These are phyloP conservation scores for Coemansia sp. DNA, from an alignment of 192 early-diverging fungal species.

Conservation along the genomic window DNA sequence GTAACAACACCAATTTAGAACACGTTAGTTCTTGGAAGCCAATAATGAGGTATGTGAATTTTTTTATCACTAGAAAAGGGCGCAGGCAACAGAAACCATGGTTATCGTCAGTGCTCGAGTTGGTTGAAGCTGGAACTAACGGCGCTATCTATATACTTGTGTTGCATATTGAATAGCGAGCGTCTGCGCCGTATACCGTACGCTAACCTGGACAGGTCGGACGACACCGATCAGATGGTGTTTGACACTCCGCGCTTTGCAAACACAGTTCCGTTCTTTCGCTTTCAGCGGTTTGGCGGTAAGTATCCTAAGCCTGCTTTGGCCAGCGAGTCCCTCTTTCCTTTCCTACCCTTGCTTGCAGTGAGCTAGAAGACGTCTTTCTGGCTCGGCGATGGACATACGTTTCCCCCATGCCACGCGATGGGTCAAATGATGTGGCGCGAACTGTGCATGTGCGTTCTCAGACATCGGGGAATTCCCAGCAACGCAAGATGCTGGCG, in stretches of 20 bases:
- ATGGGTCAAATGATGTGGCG: neutral
- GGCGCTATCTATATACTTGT: neutral
- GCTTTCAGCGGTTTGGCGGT: conserved; percentile 50
- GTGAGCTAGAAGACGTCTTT: neutral
- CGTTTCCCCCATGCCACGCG: neutral
- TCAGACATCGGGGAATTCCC: neutral
- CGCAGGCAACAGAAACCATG: neutral
- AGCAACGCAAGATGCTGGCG: neutral
- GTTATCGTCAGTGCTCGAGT: neutral
- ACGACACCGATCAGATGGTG: conserved; percentile 46
- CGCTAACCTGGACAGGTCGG: conserved; percentile 40
- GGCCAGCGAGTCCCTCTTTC: neutral
- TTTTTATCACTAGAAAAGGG: neutral
- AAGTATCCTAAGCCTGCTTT: conserved; percentile 1
- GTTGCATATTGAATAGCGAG: conserved; percentile 24
- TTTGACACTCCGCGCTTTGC: conserved; percentile 55
- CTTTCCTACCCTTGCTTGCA: neutral
- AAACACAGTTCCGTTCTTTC: conserved; percentile 50
- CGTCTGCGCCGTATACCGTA: conserved; percentile 49
- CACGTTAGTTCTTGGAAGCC: neutral
- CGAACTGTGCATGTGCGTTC: neutral
- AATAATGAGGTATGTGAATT: conserved; percentile 1
- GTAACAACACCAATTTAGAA: neutral
- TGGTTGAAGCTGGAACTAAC: neutral
- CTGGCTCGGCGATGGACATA: neutral